Evolutionary conservation across 768 basidiomycete species (phyloP), one percentile per base, ranked within the genome.

Genomic region (Russula sp.): DNA sequence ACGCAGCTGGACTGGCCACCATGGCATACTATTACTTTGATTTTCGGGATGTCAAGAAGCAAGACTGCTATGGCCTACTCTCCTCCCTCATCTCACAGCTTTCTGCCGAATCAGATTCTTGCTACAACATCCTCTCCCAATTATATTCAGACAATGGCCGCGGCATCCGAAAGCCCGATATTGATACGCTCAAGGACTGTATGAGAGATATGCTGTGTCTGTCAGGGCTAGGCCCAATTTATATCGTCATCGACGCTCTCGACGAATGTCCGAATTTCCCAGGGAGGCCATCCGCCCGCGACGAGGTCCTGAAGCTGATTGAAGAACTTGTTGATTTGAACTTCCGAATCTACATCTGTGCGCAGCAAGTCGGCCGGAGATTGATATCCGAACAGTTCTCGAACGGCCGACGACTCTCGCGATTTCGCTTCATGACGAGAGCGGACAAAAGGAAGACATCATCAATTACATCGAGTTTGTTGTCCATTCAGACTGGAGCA

Each of bases 21-120:
- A 46, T 61, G 42, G 62, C 36, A 0, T 63, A 63, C n/a, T 63
- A 57, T 46, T 62, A 62, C 13, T 62, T 52, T 13, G 61, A 62
- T 26, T 62, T 62, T 48, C 28, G 61, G 40, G 61, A 62, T 18
- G 13, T 9, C 30, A 18, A 28, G 24, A 62, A 62, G 11, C 61
- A 62, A 32, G 30, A 62, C 22, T 44, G 22, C 48, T 24, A 34
- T 20, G 61, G 61, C 40, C 26, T 62, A 5, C 44, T 62, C n/a
- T 24, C 51, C 5, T 62, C 61, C 22, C 53, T 62, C 61, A 32
- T 54, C 24, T 40, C 20, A 2, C 61, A 62, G 6, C 53, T 62
- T 18, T 54, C 48, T 24, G 8, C 14, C 28, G 22, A 54, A 34
- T 62, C 61, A 3, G 34, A 62, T 38, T 10, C 61, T 26, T 48